Evolutionary conservation across 345 rosid species (phyloP), one percentile per base, ranked within the genome.

Genomic region (Psidium friedrichsthalianum): DNA sequence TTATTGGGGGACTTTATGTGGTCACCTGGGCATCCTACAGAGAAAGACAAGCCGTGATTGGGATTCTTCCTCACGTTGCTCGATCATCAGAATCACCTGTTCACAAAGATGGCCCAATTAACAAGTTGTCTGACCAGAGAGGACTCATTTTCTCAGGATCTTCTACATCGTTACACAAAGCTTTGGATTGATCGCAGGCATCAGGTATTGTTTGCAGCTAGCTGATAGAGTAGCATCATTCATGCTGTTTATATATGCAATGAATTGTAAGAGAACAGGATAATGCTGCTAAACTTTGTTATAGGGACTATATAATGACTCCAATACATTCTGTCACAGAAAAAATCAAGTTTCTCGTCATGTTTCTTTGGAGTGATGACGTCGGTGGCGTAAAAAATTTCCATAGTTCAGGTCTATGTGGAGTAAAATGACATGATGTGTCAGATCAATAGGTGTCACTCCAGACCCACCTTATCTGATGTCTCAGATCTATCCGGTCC

Each of bases 11-110:
- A 40, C 96, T 96, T 27, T 96, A 96, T 87, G 69, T 91, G 92
- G 98, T 96, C 84, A 95, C 98, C 55, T 95, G 99, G 99, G 98
- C 95, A 49, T 94, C 99, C 8, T 91, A 92, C 83, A 87, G 91
- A 87, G 99, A 93, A 74, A 89, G 83, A 51, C 93, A 90, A 84
- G 64, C 92, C 11, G 56, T 88, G 42, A 44, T 82, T 0, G 91
- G 82, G 83, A 83, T 85, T 7, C 82, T 87, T 53, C 86, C 93
- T 52, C 92, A 90, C 49, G 85, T 89, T 42, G 24, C 76, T n/a
- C 89, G 22, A 83, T n/a, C 87, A 29, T 88, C 93, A 2, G 95
- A 97, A 83, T 94, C 97, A 3, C 89, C 93, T 85, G 87, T 92
- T 85, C 94, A 87, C 86, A 91, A 86, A 86, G 95, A 93, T 78